These are phyloP conservation scores for Nosema muscidifuracis DNA, from an alignment of 371 early-diverging fungal genomes.

Conservation along the genomic window DNA sequence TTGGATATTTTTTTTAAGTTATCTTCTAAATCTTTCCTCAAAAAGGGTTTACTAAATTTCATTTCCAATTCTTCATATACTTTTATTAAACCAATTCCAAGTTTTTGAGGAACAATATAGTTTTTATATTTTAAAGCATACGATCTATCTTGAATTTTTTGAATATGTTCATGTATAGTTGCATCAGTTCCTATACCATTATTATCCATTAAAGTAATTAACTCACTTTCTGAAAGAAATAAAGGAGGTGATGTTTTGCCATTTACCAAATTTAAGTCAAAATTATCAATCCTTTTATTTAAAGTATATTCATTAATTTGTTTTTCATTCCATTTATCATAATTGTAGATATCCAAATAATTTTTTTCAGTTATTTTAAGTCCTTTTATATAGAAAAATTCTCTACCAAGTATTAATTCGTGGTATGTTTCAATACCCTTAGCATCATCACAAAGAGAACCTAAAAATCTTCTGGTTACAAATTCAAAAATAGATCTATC, in stretches of 20 bases:
- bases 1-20: constrained; percentile 68
- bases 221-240: constrained; percentile 78
- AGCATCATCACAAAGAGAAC: constrained; percentile 84
- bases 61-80: constrained; percentile 70
- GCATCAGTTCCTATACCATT: constrained; percentile 98
- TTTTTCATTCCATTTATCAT: constrained; percentile 77
- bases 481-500: constrained; percentile 78
- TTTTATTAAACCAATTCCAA: constrained; percentile 81
- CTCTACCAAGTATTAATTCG: constrained; percentile 65
- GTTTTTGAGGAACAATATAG: constrained; percentile 71
- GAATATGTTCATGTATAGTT: constrained; percentile 95
- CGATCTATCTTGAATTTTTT: constrained; percentile 78
- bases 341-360: constrained; percentile 85
- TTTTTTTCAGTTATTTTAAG: constrained; percentile 68
- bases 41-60: constrained; percentile 43
- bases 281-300: constrained; percentile 66
- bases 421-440: constrained; percentile 76
- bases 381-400: constrained; percentile 46
- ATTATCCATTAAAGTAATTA: constrained; percentile 88
- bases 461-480: constrained; percentile 80
- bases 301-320: constrained; percentile 69
- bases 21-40: constrained; percentile 62
- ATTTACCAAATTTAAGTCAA: constrained; percentile 61
- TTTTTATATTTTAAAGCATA: constrained; percentile 71
- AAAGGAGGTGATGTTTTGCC: constrained; percentile 74